Evolutionary conservation across 2,329 filamentous ascomycete species (phyloP), one percentile per base, ranked within the genome.

Genomic region (Septoria linicola): DNA sequence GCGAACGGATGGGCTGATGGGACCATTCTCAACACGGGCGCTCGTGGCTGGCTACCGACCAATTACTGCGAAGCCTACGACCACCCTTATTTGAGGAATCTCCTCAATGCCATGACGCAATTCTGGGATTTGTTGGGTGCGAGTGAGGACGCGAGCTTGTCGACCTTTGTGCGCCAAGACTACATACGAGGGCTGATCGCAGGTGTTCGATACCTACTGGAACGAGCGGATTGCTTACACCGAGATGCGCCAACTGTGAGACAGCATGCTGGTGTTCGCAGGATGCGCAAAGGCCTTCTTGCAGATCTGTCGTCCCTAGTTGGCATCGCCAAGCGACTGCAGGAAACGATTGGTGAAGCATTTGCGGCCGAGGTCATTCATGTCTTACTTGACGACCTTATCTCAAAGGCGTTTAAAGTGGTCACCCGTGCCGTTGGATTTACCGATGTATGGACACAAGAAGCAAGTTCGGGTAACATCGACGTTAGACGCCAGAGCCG

Each of bases 1-100:
- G 93, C 89, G 54, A 99, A 97, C 73, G 93, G 93, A 61, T 99
- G 93, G 93, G 93, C 93, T 25, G 93, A 99, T 69, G 93, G 93
- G 44, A 99, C 93, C 1, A 76, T 96, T 34, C 74, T 99, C 55
- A 80, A 86, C 19, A 89, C 90, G 2, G 92, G 92, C 20, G 87
- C 87, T 43, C 81, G 93, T 61, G 93, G 93, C 57, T 99, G 93
- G 93, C 76, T 99, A 54, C 93, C 93, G 2, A 99, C 93, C 7
- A 99, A 99, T 71, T 99, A 97, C 70, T 99, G 93, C 75, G 91
- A 96, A 68, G 81, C 89, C 8, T 99, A 96, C 68, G 89, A 96
- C 60, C 89, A 92, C 39, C 82, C 89, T 17, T 84, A 90, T 58
- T 91, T 97, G 78, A 82, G 84, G 48, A 90, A 83, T 57, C 77